Conservation (phyloP, 1,284 basidiomycete genomes). For the Sanghuangporus weigelae region DNA sequence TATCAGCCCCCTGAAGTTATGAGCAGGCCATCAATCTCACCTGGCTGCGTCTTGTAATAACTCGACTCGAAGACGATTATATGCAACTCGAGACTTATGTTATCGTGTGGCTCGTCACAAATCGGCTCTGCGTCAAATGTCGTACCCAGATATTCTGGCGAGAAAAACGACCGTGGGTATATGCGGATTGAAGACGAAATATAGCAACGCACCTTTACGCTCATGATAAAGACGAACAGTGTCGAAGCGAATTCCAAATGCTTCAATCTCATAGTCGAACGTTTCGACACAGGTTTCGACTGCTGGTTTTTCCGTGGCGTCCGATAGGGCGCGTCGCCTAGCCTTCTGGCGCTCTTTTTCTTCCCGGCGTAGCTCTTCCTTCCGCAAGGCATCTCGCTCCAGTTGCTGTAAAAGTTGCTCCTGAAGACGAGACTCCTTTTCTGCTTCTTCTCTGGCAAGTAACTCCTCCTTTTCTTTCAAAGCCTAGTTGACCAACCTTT, state of each 20-base stretch:
- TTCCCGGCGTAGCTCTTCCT: constrained; percentile 40
- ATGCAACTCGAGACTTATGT: constrained; percentile 60
- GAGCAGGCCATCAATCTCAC: constrained; percentile 25
- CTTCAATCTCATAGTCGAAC: constrained; percentile 51
- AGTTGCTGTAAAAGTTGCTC: constrained; percentile 60
- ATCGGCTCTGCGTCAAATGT: constrained; percentile 69
- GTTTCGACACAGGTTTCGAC: constrained; percentile 52
- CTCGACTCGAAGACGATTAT: constrained; percentile 56
- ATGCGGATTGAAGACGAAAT: neutral
- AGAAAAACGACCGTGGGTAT: neutral
- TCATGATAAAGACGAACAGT: constrained; percentile 69
- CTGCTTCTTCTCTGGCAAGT: constrained; percentile 41
- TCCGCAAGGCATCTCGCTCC: constrained; percentile 48
- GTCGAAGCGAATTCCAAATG: constrained; percentile 53
- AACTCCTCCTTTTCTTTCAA: constrained; percentile 45
- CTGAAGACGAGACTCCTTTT: constrained; percentile 41
- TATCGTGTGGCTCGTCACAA: constrained; percentile 51
- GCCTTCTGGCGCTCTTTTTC: constrained; percentile 46
- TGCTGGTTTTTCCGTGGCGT: constrained; percentile 56
- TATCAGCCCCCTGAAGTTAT: neutral
- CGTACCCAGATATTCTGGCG: constrained; percentile 54
- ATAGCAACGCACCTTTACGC: constrained; percentile 42
- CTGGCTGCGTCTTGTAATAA: constrained; percentile 64
- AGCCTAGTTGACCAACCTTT: constrained; percentile 22
- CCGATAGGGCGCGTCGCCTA: constrained; percentile 58